phyloP scores from a whole-genome alignment of 2,329 filamentous ascomycete genomes.

The Hortaea sp. region DNA sequence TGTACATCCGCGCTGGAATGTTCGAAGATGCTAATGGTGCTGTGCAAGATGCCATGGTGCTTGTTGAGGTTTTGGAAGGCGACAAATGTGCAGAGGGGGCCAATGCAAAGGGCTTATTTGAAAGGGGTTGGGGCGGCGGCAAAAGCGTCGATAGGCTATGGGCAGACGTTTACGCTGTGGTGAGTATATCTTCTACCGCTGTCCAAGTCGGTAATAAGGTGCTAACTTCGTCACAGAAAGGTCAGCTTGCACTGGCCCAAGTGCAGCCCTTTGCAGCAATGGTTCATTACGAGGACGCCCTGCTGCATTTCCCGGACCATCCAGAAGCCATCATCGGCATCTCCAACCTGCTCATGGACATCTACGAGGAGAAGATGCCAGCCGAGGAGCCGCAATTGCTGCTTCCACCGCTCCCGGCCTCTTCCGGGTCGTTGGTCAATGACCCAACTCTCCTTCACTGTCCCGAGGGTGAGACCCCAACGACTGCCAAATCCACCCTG shows the following conservation, averaged over 20 bases:
- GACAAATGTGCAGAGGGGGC: slow-evolving; percentile 54
- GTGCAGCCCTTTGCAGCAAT: slow-evolving; percentile 59
- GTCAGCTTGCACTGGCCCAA: slow-evolving; percentile 54
- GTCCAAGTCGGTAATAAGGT: background rate
- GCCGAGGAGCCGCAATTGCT: slow-evolving; percentile 45
- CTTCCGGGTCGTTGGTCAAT: slow-evolving; percentile 11
- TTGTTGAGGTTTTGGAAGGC: slow-evolving; percentile 61
- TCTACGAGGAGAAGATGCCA: slow-evolving; percentile 56
- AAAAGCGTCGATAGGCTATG: slow-evolving; percentile 76
- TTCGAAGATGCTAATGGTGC: slow-evolving; percentile 72
- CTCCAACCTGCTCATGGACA: slow-evolving; percentile 75
- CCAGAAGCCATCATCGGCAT: slow-evolving; percentile 69
- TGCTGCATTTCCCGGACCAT: slow-evolving; percentile 73
- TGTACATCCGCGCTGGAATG: slow-evolving; percentile 75
- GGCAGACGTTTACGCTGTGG: slow-evolving; percentile 75
- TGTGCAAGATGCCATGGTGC: slow-evolving; percentile 67
- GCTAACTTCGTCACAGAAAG: slow-evolving; percentile 43
- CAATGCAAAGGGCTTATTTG: slow-evolving; percentile 51
- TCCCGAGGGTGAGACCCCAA: slow-evolving; percentile 12
- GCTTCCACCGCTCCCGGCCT: slow-evolving; percentile 18
- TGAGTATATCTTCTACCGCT: slow-evolving; percentile 34
- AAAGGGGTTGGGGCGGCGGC: slow-evolving; percentile 65
- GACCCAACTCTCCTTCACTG: slow-evolving; percentile 2
- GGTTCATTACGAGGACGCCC: slow-evolving; percentile 68
- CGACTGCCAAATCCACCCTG: slow-evolving; percentile 7